Percentiles rank a stretch among this genome's conserved stretches.
Evolutionary conservation across 108 stramenopile species (phyloP).

Genomic region (Heterococcus sp.): DNA sequence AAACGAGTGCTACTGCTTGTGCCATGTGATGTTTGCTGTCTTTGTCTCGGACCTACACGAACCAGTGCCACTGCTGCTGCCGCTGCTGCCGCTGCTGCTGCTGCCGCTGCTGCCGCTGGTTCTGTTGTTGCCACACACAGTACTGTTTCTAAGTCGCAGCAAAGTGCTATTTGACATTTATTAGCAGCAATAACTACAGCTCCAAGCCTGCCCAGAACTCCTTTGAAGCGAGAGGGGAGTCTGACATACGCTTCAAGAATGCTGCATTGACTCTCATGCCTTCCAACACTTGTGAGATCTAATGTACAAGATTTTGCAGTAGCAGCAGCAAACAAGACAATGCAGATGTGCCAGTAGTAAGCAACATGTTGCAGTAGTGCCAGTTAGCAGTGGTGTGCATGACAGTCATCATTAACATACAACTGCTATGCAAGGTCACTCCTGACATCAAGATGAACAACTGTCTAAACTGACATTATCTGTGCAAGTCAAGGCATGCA

Average conservation of each 20-base stretch:
- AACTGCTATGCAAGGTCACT: too few relatives aligned
- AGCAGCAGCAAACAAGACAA: neutral
- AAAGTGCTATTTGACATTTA: too few relatives aligned
- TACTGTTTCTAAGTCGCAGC: too few relatives aligned
- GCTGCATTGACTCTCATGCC: conserved; percentile 24
- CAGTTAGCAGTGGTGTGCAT: too few relatives aligned
- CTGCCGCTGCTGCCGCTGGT: neutral
- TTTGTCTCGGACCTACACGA: neutral
- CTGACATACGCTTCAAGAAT: conserved; percentile 7
- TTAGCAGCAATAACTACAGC: too few relatives aligned
- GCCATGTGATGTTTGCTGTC: neutral
- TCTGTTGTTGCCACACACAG: neutral
- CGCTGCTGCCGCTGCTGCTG: neutral
- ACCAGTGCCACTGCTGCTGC: neutral
- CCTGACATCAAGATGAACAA: too few relatives aligned
- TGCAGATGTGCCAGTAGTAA: too few relatives aligned
- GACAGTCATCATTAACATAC: too few relatives aligned
- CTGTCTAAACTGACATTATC: too few relatives aligned
- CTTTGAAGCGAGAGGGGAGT: conserved; percentile 4
- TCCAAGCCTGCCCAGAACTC: conserved; percentile 12
- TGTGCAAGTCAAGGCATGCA: too few relatives aligned
- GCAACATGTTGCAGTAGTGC: too few relatives aligned
- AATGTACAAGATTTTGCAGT: neutral
- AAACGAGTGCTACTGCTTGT: neutral
- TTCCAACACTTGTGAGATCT: conserved; percentile 38